Conservation (phyloP, 352 stramenopile species). For the Phytophthora niederhauseri region DNA sequence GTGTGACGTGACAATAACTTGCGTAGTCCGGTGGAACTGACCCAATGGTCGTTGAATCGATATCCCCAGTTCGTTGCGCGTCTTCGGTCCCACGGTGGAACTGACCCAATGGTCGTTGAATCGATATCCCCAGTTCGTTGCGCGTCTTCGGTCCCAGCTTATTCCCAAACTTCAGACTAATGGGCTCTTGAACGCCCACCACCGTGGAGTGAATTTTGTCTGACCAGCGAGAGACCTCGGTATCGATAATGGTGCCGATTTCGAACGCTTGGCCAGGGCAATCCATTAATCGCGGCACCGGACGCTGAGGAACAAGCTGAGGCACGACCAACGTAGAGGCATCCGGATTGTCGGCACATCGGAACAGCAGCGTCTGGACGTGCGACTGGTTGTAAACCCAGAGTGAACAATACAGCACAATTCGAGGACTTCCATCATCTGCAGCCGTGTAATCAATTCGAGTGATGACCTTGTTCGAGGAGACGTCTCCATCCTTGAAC, state of each 20-base stretch:
- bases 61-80: conserved; percentile 81
- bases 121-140: conserved; percentile 86
- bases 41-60: conserved; percentile 86
- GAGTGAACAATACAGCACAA: conserved; percentile 83
- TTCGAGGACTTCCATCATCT: conserved; percentile 81
- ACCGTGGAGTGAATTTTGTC: conserved; percentile 88
- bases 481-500: conserved; percentile 73
- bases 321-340: conserved; percentile 53
- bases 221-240: conserved; percentile 84
- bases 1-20: conserved; percentile 85
- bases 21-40: conserved; percentile 87
- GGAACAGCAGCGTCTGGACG: conserved; percentile 77
- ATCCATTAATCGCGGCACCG: conserved; percentile 85
- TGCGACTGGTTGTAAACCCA: conserved; percentile 94
- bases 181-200: conserved; percentile 84
- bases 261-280: conserved; percentile 84
- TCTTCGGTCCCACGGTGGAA: conserved; percentile 84
- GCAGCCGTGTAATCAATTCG: conserved; percentile 85
- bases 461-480: conserved; percentile 70
- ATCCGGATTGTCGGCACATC: conserved; percentile 64
- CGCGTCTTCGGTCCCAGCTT: conserved; percentile 69
- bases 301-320: conserved; percentile 67
- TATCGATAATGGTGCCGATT: conserved; percentile 87
- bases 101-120: conserved; percentile 83
- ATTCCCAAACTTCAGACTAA: conserved; percentile 77